Conservation (phyloP, 495 filamentous ascomycete genomes). For the Podospora didyma region DNA sequence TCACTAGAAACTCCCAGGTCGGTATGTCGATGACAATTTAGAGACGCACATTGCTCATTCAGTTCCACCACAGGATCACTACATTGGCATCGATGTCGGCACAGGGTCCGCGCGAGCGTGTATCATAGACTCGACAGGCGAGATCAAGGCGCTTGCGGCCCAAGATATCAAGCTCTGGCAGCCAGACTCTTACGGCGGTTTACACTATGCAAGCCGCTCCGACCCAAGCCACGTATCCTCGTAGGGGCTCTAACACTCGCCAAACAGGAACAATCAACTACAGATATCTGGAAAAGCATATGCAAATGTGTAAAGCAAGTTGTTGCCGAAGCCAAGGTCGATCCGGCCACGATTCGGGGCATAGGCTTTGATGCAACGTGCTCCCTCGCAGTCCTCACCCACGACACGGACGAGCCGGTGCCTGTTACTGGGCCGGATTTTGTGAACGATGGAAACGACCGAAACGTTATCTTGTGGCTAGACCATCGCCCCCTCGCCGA, state of each 20-base stretch:
- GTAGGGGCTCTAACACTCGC: constrained; percentile 5
- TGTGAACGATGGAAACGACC: constrained; percentile 68
- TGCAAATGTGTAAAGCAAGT: constrained; percentile 75
- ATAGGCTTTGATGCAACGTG: constrained; percentile 98
- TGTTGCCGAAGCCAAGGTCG: constrained; percentile 72
- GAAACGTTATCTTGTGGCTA: constrained; percentile 89
- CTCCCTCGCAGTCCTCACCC: constrained; percentile 83
- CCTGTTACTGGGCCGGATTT: constrained; percentile 86
- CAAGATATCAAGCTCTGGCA: constrained; percentile 94
- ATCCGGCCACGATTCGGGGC: constrained; percentile 67
- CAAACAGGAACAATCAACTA: constrained; percentile 92
- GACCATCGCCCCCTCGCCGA: constrained; percentile 89
- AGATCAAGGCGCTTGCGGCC: constrained; percentile 87
- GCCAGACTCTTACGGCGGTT: constrained; percentile 64
- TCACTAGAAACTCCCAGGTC: constrained; percentile 17
- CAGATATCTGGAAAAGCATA: constrained; percentile 91
- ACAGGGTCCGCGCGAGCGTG: constrained; percentile 93
- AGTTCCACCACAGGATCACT: constrained; percentile 43
- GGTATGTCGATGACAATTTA: neutral
- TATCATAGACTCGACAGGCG: constrained; percentile 84
- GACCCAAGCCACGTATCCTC: neutral
- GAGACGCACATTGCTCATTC: neutral
- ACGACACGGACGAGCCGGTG: constrained; percentile 85
- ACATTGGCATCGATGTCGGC: constrained; percentile 93
- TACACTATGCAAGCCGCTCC: constrained; percentile 64